A percentile compares a stretch with the other conserved stretches of the same genome.
These are phyloP conservation scores for Polyporus arcularius DNA, from an alignment of 768 basidiomycete genomes.

Conservation along the genomic window DNA sequence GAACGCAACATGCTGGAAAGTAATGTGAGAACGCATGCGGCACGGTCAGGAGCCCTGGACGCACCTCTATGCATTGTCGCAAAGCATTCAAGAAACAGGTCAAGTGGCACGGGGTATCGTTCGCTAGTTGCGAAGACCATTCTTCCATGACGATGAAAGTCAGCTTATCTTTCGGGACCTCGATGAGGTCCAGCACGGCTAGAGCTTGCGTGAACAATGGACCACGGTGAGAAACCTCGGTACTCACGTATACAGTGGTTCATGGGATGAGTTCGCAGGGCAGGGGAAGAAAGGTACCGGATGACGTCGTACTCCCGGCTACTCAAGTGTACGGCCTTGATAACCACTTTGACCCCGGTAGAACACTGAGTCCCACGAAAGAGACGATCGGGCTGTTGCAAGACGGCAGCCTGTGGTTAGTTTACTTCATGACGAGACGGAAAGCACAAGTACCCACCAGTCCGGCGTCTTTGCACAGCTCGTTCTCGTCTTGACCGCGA, in stretches of 20 bases:
- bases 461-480: constrained; percentile 70
- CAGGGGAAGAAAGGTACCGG: constrained; percentile 52
- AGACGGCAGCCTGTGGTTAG: neutral
- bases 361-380: constrained; percentile 62
- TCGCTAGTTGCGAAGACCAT: constrained; percentile 68
- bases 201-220: constrained; percentile 11
- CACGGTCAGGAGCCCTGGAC: neutral
- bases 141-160: constrained; percentile 80
- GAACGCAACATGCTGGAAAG: constrained; percentile 60
- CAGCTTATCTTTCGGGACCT: constrained; percentile 49
- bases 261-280: constrained; percentile 57
- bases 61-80: constrained; percentile 70
- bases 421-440: neutral
- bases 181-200: constrained; percentile 71
- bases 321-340: constrained; percentile 65
- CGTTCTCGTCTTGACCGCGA: constrained; percentile 48
- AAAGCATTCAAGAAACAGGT: constrained; percentile 55
- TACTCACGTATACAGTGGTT: constrained; percentile 74
- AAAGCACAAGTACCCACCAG: constrained; percentile 47
- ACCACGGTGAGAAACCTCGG: neutral
- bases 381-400: constrained; percentile 62
- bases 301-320: constrained; percentile 68
- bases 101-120: constrained; percentile 51
- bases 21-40: neutral
- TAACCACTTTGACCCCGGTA: constrained; percentile 56